A percentile compares a stretch with the other conserved stretches of the same genome.
Conservation (phyloP, 2,329 filamentous ascomycete genomes). For the Aspergillus tanneri region DNA sequence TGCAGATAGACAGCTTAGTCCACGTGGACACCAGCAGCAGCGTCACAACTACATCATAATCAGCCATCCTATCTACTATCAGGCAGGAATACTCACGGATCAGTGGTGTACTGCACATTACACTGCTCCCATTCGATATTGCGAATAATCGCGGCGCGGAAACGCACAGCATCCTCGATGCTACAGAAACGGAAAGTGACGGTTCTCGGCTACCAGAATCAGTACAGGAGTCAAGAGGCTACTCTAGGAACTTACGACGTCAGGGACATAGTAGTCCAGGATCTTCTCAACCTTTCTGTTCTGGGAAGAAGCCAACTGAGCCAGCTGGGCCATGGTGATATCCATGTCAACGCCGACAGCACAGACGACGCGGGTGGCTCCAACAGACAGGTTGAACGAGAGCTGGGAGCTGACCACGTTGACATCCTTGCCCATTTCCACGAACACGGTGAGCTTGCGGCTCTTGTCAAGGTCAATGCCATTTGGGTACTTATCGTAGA, state of each 20-base stretch:
- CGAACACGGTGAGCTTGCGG: constrained; percentile 32
- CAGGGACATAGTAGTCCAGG: constrained; percentile 40
- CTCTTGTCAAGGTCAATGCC: constrained; percentile 38
- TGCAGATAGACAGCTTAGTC: too few species aligned
- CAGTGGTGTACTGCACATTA: constrained; percentile 43
- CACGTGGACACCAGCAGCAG: constrained; percentile 22
- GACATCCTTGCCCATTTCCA: constrained; percentile 42
- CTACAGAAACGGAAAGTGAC: constrained; percentile 52
- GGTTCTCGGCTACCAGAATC: constrained; percentile 36
- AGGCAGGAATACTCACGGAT: constrained; percentile 37
- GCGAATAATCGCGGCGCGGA: constrained; percentile 42
- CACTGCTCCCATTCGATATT: constrained; percentile 50
- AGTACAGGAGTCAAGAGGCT: background rate
- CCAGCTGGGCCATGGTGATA: constrained; percentile 37
- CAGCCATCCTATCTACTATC: background rate
- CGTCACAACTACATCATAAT: constrained; percentile 21
- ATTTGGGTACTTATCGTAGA: constrained; percentile 36
- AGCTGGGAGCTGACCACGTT: constrained; percentile 44
- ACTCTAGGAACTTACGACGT: constrained; percentile 39
- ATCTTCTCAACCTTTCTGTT: constrained; percentile 49
- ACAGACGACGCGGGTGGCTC: constrained; percentile 48
- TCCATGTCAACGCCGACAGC: constrained; percentile 44
- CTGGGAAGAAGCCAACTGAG: constrained; percentile 39
- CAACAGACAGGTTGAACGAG: constrained; percentile 39
- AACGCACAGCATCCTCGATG: constrained; percentile 48